These are phyloP conservation scores for Ocimum tenuiflorum DNA, from an alignment of 257 asterid species.

Conservation along the genomic window DNA sequence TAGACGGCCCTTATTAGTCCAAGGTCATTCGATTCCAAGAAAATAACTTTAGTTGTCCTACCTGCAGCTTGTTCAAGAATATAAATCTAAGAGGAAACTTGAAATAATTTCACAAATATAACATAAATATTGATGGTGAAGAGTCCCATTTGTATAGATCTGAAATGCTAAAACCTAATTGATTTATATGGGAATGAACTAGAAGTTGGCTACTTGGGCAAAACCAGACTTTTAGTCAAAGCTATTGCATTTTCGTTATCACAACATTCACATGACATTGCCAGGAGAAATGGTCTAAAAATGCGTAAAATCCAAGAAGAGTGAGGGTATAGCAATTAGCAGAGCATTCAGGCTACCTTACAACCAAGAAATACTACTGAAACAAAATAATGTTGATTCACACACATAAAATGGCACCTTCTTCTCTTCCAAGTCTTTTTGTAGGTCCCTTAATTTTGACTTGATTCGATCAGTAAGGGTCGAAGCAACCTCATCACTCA, in stretches of 20 bases:
- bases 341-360: constrained; percentile 7
- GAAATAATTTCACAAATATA: not conserved
- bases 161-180: not conserved
- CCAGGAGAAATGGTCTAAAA: constrained; percentile 8
- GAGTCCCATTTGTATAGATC: not conserved
- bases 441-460: constrained; percentile 47
- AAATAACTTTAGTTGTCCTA: not conserved
- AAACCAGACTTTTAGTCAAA: not conserved
- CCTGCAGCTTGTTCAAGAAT: not conserved
- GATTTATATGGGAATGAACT: constrained; percentile 5
- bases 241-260: not conserved
- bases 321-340: constrained; percentile 9
- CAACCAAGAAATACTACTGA: constrained; percentile 7
- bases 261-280: not conserved
- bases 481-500: constrained; percentile 63
- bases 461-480: constrained; percentile 55
- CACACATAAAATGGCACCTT: constrained; percentile 44
- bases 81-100: not conserved
- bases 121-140: not conserved
- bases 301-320: not conserved
- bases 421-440: constrained; percentile 58
- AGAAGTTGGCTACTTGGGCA: constrained; percentile 1
- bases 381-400: constrained; percentile 7
- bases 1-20: not conserved
- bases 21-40: not conserved